These are phyloP conservation scores for Fusarium keratoplasticum DNA, from an alignment of 2,329 filamentous ascomycete species.

Conservation along the genomic window DNA sequence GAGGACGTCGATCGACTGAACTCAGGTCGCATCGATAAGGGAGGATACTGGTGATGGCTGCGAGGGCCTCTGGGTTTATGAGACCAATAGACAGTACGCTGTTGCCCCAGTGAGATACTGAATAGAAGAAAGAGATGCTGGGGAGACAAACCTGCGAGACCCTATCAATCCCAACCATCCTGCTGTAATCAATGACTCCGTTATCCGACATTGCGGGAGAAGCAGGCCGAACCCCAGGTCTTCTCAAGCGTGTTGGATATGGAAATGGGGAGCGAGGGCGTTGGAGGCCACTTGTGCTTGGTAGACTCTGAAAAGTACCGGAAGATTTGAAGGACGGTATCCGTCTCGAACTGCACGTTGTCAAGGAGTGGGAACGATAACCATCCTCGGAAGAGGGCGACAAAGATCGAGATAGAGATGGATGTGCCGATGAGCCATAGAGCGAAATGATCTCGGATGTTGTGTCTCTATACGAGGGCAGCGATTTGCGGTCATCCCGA, in stretches of 20 bases:
- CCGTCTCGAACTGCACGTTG: conserved; percentile 60
- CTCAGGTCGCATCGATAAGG: conserved; percentile 55
- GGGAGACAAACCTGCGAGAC: conserved; percentile 56
- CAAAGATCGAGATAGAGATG: conserved; percentile 56
- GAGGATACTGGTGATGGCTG: conserved; percentile 51
- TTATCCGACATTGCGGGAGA: conserved; percentile 63
- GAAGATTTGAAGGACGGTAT: conserved; percentile 62
- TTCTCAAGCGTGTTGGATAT: conserved; percentile 67
- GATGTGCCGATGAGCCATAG: conserved; percentile 64
- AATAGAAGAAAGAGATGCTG: background rate
- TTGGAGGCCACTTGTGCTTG: conserved; percentile 56
- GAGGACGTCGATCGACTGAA: conserved; percentile 56
- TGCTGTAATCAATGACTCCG: conserved; percentile 61
- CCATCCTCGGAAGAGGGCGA: conserved; percentile 59
- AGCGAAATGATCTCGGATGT: conserved; percentile 68
- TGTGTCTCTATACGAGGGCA: conserved; percentile 63
- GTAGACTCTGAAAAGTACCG: conserved; percentile 60
- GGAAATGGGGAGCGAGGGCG: conserved; percentile 70
- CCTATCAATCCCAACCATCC: conserved; percentile 63
- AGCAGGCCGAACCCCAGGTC: conserved; percentile 62
- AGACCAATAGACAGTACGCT: conserved; percentile 60
- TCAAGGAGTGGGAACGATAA: conserved; percentile 66
- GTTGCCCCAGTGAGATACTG: conserved; percentile 12
- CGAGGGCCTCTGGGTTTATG: conserved; percentile 54
- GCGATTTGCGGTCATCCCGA: conserved; percentile 56